Evolutionary conservation across 2,329 filamentous ascomycete genomes (phyloP).

Genomic region (Penicillium oxalicum): DNA sequence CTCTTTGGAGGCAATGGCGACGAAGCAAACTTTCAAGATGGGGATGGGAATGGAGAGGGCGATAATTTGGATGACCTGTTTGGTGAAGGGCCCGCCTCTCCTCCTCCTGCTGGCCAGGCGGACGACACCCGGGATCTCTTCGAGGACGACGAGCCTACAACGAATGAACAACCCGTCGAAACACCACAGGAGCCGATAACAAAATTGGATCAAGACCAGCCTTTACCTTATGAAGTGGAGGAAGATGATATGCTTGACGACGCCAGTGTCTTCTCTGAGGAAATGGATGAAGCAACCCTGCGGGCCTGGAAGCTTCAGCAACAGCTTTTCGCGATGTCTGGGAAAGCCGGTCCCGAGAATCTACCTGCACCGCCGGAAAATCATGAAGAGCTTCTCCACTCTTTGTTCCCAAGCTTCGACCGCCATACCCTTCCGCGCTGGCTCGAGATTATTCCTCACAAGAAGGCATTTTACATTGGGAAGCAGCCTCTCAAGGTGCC

Average conservation of each 20-base stretch:
- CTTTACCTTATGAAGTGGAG: constrained; percentile 25
- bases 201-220: constrained; percentile 15
- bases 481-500: constrained; percentile 75
- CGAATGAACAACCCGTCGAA: constrained; percentile 15
- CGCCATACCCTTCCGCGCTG: constrained; percentile 69
- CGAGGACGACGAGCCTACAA: constrained; percentile 22
- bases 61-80: constrained; percentile 47
- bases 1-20: constrained; percentile 23
- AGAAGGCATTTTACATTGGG: constrained; percentile 69
- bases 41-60: too few species aligned
- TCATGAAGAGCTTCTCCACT: constrained; percentile 67
- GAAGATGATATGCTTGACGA: constrained; percentile 24
- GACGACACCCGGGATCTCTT: constrained; percentile 31
- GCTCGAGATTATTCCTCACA: constrained; percentile 74
- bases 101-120: constrained; percentile 24
- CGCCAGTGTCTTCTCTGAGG: constrained; percentile 26
- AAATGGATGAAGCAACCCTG: constrained; percentile 39
- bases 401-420: constrained; percentile 75
- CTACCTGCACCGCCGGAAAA: constrained; percentile 65
- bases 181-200: constrained; percentile 15
- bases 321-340: constrained; percentile 43
- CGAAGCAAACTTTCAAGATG: constrained; percentile 21
- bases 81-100: constrained; percentile 39
- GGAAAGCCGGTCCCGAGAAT: constrained; percentile 48
- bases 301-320: constrained; percentile 44